Evolutionary conservation across 768 basidiomycete genomes (phyloP).

Genomic region (Fomitopsis serialis): DNA sequence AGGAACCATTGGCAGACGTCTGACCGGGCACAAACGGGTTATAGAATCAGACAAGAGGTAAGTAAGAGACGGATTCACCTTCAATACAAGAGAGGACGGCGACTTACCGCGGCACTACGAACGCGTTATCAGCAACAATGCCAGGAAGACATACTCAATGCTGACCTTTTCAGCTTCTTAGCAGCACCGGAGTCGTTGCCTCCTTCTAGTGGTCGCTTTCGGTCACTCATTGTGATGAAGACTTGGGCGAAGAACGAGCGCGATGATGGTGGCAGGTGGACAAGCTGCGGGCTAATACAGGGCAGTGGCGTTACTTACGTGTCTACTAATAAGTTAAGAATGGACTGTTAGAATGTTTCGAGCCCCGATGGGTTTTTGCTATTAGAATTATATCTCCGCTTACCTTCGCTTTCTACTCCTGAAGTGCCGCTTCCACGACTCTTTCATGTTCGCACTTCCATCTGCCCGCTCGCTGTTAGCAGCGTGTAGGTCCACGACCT

Average conservation of each 20-base stretch:
- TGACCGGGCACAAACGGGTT: slow-evolving; percentile 50
- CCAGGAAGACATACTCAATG: background rate
- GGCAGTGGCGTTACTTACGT: too few species aligned
- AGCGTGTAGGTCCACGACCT: slow-evolving; percentile 17
- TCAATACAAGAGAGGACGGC: slow-evolving; percentile 31
- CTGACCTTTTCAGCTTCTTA: slow-evolving; percentile 70
- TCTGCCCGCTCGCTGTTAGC: slow-evolving; percentile 24
- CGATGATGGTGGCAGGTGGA: background rate
- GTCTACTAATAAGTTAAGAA: too few species aligned
- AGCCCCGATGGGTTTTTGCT: too few species aligned
- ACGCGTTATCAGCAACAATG: slow-evolving; percentile 14
- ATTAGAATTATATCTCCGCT: too few species aligned
- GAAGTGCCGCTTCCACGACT: too few species aligned
- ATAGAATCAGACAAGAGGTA: slow-evolving; percentile 60
- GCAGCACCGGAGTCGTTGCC: slow-evolving; percentile 39
- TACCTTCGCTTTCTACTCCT: too few species aligned
- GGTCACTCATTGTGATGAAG: slow-evolving; percentile 51
- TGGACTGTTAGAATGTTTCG: too few species aligned
- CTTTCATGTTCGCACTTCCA: slow-evolving; percentile 27
- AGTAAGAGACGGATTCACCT: slow-evolving; percentile 68
- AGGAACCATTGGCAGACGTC: slow-evolving; percentile 45
- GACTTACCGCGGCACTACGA: slow-evolving; percentile 70
- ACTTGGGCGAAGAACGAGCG: background rate
- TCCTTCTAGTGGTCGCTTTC: slow-evolving; percentile 56
- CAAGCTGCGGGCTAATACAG: too few species aligned